phyloP scores from a whole-genome alignment of 2,329 filamentous ascomycete species.

The Septoria petroselini region DNA sequence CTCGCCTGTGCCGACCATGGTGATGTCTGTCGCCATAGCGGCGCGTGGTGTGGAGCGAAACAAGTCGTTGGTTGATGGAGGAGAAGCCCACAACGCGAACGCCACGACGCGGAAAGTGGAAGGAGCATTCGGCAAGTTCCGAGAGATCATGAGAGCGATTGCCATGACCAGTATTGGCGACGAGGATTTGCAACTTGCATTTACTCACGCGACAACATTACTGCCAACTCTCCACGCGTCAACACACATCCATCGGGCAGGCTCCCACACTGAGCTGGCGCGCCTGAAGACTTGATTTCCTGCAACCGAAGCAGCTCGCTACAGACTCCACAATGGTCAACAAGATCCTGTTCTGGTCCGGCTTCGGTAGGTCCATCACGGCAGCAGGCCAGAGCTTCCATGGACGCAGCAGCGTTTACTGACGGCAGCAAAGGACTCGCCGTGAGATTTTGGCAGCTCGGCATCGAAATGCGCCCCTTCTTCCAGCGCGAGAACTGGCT shows the following conservation, averaged over 20 bases:
- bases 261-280: conserved; percentile 1
- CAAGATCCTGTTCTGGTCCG: conserved; percentile 75
- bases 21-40: conserved; percentile 29
- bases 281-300: background rate
- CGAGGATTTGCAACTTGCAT: conserved; percentile 1
- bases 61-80: too few relatives aligned
- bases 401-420: background rate
- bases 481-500: conserved; percentile 81
- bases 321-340: conserved; percentile 44
- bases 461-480: conserved; percentile 96
- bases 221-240: background rate
- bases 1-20: conserved; percentile 31
- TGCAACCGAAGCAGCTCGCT: background rate
- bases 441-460: conserved; percentile 92
- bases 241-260: conserved; percentile 9
- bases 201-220: background rate
- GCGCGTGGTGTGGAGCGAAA: background rate
- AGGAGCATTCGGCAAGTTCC: background rate
- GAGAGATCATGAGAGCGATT: background rate
- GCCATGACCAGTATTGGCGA: background rate
- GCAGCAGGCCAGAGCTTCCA: background rate
- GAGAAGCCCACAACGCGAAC: too few relatives aligned
- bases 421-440: conserved; percentile 65
- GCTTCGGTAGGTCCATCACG: conserved; percentile 67
- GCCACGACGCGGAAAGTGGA: background rate